A percentile compares a stretch with the other conserved stretches of the same genome.
Evolutionary conservation across 2,329 filamentous ascomycete genomes (phyloP).

Genomic region (Venturia carpophila): DNA sequence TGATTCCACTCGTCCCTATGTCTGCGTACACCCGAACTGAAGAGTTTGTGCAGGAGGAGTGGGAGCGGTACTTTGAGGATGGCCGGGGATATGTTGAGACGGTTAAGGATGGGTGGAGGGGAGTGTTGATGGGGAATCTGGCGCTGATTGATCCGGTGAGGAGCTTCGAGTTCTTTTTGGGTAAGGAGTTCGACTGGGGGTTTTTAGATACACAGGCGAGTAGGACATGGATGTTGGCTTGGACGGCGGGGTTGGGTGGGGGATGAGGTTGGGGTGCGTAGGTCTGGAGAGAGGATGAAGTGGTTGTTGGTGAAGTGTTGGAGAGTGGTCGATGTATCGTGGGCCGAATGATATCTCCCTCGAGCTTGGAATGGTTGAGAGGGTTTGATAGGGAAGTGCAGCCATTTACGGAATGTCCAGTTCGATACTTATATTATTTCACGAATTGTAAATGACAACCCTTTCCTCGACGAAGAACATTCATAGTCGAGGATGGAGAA

Average conservation of each 20-base stretch:
- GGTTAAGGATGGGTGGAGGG: slow-evolving; percentile 61
- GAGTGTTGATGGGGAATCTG: slow-evolving; percentile 77
- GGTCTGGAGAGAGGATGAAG: neutral
- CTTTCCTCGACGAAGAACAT: no score
- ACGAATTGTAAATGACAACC: no score
- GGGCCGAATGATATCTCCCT: no score
- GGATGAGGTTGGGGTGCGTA: neutral
- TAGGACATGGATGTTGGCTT: slow-evolving; percentile 77
- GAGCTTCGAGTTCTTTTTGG: slow-evolving; percentile 69
- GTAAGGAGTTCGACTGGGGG: slow-evolving; percentile 53
- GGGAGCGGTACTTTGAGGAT: slow-evolving; percentile 54
- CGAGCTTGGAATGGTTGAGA: no score
- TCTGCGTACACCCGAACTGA: slow-evolving; percentile 46
- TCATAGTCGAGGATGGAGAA: no score
- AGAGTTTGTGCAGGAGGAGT: slow-evolving; percentile 53
- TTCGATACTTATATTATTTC: no score
- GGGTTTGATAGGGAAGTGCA: no score
- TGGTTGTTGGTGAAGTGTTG: no score
- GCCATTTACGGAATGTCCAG: no score
- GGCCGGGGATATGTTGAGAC: neutral
- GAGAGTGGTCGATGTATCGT: no score
- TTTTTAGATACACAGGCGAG: slow-evolving; percentile 78
- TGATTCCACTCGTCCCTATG: slow-evolving; percentile 10
- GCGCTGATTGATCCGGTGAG: slow-evolving; percentile 64
- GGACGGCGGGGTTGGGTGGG: slow-evolving; percentile 51